Conservation (phyloP, 2,329 filamentous ascomycete species). For the Ophiocordyceps australis region DNA sequence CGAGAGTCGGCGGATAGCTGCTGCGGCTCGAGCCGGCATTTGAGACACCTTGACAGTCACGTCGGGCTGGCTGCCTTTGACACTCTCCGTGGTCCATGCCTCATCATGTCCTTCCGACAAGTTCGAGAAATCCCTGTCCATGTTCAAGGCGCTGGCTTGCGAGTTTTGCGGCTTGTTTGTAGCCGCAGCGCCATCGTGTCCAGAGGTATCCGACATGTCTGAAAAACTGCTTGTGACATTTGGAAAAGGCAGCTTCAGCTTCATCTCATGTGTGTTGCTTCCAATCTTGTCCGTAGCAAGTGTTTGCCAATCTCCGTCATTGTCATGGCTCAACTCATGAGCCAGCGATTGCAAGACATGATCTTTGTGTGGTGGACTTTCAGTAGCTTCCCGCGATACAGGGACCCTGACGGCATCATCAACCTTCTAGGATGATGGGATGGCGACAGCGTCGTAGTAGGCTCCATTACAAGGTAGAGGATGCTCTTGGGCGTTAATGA, state of each 20-base stretch:
- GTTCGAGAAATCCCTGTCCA: no score
- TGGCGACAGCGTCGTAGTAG: conserved; percentile 17
- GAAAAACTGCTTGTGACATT: conserved; percentile 26
- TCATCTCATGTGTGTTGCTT: no score
- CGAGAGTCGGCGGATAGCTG: conserved; percentile 9
- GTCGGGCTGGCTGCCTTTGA: conserved; percentile 2
- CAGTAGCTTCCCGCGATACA: conserved; percentile 6
- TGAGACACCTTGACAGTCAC: conserved; percentile 6
- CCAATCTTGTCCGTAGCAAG: conserved; percentile 14
- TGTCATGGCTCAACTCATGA: conserved; percentile 2
- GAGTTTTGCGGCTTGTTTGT: conserved; percentile 1
- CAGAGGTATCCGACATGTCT: conserved; percentile 19
- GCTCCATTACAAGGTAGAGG: no score
- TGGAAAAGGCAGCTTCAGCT: no score
- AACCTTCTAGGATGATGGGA: conserved; percentile 20
- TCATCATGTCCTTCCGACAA: no score
- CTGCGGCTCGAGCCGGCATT: conserved; percentile 6
- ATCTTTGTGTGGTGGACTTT: not conserved
- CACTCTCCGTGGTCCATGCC: not conserved
- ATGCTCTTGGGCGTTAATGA: no score
- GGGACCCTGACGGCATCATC: conserved; percentile 19
- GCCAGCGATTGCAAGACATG: no score
- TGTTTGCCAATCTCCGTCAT: conserved; percentile 18
- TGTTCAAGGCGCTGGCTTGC: no score
- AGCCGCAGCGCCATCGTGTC: no score